Base-by-base conservation (phyloP, 2,329 filamentous ascomycete genomes). In the Alternaria metachromatica region DNA sequence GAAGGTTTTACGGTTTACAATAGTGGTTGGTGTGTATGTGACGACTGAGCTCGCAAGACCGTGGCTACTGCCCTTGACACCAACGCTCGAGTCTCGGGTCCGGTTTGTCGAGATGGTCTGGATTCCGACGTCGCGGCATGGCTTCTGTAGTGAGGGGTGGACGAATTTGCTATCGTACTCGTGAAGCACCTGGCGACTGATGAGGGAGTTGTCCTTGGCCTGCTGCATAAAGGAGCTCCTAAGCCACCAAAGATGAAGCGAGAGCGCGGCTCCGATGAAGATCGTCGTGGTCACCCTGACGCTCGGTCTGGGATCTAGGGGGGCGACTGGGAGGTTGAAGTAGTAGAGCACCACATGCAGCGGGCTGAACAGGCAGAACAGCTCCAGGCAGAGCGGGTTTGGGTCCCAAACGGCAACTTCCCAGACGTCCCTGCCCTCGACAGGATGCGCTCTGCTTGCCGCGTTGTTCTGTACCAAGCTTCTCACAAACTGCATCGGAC, bases 91-190 rank as follows among this genome's bases (percentile, higher is more conserved):
- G 81, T 77, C 72, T 15, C 71, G 60, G 77, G 61, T 78, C 62
- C 60, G 66, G 44, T 70, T 78, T 33, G 71, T 74, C 7, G 78
- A 74, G 71, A 72, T 88, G 62, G 91, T 90, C 78, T 98, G 95
- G 1, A 92, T 96, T 6, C 89, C 92, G 2, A 95, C 93, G 73
- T 91, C 88, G 68, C 90, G 84, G 68, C 96, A 92, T 6, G 92
- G 84, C 8, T 91, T 92, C 71, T 96, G 92, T n/a, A 97, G 87
- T 11, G 90, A 87, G 3, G 96, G 96, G 74, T 96, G 93, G 1
- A 99, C 96, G 75, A 91, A 97, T 82, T 99, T 99, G 71, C 89
- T 92, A 77, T 98, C 93, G 77, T 99, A 99, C 81, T 99, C 96
- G 77, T 94, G 90, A 81, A 98, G 86, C 6, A 98, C 95, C 80